Percentiles rank a stretch among this genome's conserved stretches.
Evolutionary conservation across 352 stramenopile species (phyloP).

Genomic region (Phytophthora crassamura): DNA sequence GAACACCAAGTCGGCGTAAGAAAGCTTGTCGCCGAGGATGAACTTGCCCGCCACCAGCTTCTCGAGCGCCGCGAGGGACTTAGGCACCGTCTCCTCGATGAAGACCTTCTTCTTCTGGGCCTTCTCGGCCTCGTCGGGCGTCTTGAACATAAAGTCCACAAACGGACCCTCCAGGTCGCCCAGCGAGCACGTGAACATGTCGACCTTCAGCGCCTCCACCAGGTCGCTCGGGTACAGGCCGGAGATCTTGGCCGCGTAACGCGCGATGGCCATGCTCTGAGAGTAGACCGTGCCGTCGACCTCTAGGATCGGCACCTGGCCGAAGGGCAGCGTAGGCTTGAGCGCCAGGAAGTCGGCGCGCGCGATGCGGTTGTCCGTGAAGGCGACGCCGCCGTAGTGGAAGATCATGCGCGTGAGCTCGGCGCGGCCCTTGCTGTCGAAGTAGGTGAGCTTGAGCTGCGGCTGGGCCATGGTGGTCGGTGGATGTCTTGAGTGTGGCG

Average conservation of each 20-base stretch:
- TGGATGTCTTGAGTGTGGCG: slow-evolving; percentile 1
- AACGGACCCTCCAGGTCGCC: slow-evolving; percentile 20
- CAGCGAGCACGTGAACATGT: slow-evolving; percentile 41
- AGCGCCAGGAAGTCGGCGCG: slow-evolving; percentile 37
- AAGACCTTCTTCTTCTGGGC: slow-evolving; percentile 50
- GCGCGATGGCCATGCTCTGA: slow-evolving; percentile 51
- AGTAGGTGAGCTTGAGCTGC: slow-evolving; percentile 71
- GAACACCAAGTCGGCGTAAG: slow-evolving; percentile 50
- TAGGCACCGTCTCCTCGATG: slow-evolving; percentile 47
- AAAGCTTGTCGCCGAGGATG: slow-evolving; percentile 52
- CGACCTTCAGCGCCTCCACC: slow-evolving; percentile 34
- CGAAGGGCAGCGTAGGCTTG: slow-evolving; percentile 49
- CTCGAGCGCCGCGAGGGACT: slow-evolving; percentile 48
- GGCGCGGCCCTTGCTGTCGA: slow-evolving; percentile 48
- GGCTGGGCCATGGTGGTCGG: slow-evolving; percentile 26
- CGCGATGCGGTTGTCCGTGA: slow-evolving; percentile 43
- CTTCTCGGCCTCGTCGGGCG: slow-evolving; percentile 46
- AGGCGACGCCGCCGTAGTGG: slow-evolving; percentile 44
- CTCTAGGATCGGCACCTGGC: slow-evolving; percentile 47
- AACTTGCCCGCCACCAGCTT: slow-evolving; percentile 54
- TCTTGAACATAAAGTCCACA: slow-evolving; percentile 34
- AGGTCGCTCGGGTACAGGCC: slow-evolving; percentile 41
- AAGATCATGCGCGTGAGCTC: slow-evolving; percentile 63
- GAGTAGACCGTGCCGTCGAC: slow-evolving; percentile 39
- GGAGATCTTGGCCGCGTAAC: slow-evolving; percentile 51